Conservation (phyloP, 306 rosid species). For the Prinsepia uniflora region DNA sequence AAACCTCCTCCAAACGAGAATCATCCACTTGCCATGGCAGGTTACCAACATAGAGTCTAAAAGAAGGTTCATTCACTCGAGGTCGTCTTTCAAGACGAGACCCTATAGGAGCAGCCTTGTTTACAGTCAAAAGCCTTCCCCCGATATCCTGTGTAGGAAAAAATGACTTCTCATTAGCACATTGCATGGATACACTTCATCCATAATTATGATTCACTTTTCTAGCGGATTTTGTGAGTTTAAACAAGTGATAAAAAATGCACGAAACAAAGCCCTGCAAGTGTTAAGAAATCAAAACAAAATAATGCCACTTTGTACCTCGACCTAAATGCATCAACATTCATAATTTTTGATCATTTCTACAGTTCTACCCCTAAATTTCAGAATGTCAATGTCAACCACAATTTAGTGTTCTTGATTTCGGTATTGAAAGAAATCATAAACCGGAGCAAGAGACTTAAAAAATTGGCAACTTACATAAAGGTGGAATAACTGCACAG, state of each 20-base stretch:
- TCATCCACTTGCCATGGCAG: slow-evolving; percentile 58
- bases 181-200: background rate
- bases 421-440: background rate
- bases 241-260: background rate
- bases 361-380: background rate
- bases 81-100: slow-evolving; percentile 31
- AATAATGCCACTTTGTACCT: background rate
- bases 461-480: slow-evolving; percentile 27
- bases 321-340: slow-evolving; percentile 2
- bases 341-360: background rate
- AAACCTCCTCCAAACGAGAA: slow-evolving; percentile 59
- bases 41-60: slow-evolving; percentile 34
- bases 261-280: background rate
- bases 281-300: background rate
- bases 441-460: background rate
- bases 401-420: too few relatives aligned
- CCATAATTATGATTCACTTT: background rate
- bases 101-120: slow-evolving; percentile 48
- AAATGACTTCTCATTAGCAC: background rate
- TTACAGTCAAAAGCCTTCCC: slow-evolving; percentile 40
- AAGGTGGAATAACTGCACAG: slow-evolving; percentile 34
- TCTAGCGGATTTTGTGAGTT: background rate
- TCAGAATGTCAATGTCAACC: background rate
- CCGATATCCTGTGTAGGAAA: slow-evolving; percentile 27
- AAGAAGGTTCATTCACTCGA: slow-evolving; percentile 26